Percentiles rank a stretch among this genome's conserved stretches.
phyloP scores from a whole-genome alignment of 345 rosid genomes.

The Acer campestre region DNA sequence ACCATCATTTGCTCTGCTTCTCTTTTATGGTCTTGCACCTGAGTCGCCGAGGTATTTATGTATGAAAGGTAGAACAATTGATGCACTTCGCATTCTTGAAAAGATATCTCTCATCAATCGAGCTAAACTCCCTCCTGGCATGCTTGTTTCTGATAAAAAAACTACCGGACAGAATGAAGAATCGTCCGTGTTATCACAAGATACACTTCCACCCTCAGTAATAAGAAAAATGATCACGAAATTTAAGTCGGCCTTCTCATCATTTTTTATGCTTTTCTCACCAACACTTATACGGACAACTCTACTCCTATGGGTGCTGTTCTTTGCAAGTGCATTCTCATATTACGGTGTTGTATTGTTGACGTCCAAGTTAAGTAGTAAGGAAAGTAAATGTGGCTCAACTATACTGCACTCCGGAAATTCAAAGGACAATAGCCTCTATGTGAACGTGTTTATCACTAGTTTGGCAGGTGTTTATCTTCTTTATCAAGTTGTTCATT shows the following conservation, averaged over 20 bases:
- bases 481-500: neutral
- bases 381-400: constrained; percentile 32
- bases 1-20: constrained; percentile 57
- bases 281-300: constrained; percentile 47
- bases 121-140: constrained; percentile 46
- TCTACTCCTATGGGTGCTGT: constrained; percentile 52
- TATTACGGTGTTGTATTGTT: constrained; percentile 69
- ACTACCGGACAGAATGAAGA: constrained; percentile 28
- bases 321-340: constrained; percentile 57
- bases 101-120: constrained; percentile 44
- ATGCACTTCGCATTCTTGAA: constrained; percentile 50
- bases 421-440: constrained; percentile 31
- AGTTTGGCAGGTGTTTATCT: constrained; percentile 22
- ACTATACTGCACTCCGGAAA: constrained; percentile 12
- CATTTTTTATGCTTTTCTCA: constrained; percentile 50
- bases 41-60: constrained; percentile 72
- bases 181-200: constrained; percentile 18
- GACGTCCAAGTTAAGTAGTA: constrained; percentile 53
- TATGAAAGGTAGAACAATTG: constrained; percentile 42
- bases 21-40: constrained; percentile 42
- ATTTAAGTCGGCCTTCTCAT: constrained; percentile 37
- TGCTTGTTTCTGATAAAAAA: constrained; percentile 41
- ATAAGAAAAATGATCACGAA: constrained; percentile 8
- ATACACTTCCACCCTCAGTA: constrained; percentile 20
- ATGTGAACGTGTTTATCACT: constrained; percentile 46